Percentiles rank a stretch among this genome's conserved stretches.
These are phyloP conservation scores for Aureobasidium melanogenum DNA, from an alignment of 2,329 filamentous ascomycete genomes.

Conservation along the genomic window DNA sequence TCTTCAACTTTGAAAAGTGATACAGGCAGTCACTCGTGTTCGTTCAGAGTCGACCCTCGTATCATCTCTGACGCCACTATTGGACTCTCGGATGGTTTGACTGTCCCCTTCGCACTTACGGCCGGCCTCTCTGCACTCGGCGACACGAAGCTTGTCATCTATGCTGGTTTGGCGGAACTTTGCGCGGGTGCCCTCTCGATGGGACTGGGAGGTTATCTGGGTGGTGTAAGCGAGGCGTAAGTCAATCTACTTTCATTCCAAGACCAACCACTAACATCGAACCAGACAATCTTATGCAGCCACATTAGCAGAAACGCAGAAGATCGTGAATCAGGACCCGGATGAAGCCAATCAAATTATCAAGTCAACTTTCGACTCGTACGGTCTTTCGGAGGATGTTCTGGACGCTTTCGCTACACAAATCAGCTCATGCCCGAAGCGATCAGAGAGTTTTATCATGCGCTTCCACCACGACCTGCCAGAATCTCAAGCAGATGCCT, in stretches of 20 bases:
- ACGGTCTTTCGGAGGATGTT: background rate
- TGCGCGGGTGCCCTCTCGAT: slow-evolving; percentile 34
- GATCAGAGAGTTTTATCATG: background rate
- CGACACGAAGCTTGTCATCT: slow-evolving; percentile 30
- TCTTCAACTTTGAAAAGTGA: background rate
- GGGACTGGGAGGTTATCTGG: slow-evolving; percentile 36
- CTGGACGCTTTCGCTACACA: background rate
- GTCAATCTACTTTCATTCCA: background rate
- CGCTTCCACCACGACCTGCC: slow-evolving; percentile 34
- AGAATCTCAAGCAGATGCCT: slow-evolving; percentile 33
- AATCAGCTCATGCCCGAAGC: background rate
- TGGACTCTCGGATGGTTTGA: slow-evolving; percentile 34
- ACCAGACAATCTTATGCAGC: slow-evolving; percentile 8
- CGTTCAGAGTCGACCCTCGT: slow-evolving; percentile 23
- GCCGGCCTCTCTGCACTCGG: slow-evolving; percentile 31
- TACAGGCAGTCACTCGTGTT: background rate
- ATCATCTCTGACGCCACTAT: slow-evolving; percentile 38
- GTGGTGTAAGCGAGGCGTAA: slow-evolving; percentile 41
- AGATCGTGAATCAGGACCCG: background rate
- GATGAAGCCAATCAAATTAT: background rate
- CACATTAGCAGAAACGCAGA: slow-evolving; percentile 1
- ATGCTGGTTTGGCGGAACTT: slow-evolving; percentile 33
- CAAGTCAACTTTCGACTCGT: background rate
- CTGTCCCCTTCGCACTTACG: slow-evolving; percentile 35
- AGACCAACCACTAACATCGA: background rate